These are phyloP conservation scores for Tolypocladium paradoxum DNA, from an alignment of 2,329 filamentous ascomycete genomes.

Conservation along the genomic window DNA sequence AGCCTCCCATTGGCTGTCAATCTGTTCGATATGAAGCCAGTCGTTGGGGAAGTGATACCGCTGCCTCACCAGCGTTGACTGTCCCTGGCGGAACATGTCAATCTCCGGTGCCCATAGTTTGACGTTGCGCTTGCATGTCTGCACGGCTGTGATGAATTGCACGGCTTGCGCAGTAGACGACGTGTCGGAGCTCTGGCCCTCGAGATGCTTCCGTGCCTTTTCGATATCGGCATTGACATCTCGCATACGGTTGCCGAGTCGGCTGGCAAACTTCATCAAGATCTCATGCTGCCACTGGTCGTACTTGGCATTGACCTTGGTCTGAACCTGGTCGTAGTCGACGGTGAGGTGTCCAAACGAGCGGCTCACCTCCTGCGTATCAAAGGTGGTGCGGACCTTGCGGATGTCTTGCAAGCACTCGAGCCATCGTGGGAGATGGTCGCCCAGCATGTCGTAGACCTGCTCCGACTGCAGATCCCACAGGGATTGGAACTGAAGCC, in stretches of 20 bases:
- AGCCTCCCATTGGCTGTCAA: constrained; percentile 91
- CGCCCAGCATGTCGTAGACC: constrained; percentile 83
- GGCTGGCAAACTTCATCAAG: constrained; percentile 79
- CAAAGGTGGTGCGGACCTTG: constrained; percentile 90
- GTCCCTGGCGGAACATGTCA: constrained; percentile 88
- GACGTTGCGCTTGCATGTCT: constrained; percentile 89
- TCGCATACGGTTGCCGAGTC: constrained; percentile 80
- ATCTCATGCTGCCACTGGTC: constrained; percentile 99
- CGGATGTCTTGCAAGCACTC: constrained; percentile 95
- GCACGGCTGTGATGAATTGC: constrained; percentile 95
- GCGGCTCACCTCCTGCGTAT: constrained; percentile 87
- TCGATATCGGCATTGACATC: constrained; percentile 90
- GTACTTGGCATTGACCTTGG: constrained; percentile 97
- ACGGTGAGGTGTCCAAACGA: constrained; percentile 91
- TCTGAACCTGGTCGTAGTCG: constrained; percentile 97
- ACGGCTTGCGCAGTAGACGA: constrained; percentile 95
- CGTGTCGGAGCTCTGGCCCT: constrained; percentile 83
- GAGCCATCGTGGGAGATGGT: constrained; percentile 85
- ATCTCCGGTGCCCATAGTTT: constrained; percentile 93
- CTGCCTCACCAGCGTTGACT: constrained; percentile 82
- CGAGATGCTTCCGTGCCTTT: constrained; percentile 79
- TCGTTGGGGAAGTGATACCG: constrained; percentile 88
- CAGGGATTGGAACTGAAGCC: constrained; percentile 95
- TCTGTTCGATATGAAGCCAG: constrained; percentile 92
- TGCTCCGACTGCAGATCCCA: constrained; percentile 97